phyloP scores from a whole-genome alignment of 345 rosid genomes.

The Euphorbia pulcherrima region DNA sequence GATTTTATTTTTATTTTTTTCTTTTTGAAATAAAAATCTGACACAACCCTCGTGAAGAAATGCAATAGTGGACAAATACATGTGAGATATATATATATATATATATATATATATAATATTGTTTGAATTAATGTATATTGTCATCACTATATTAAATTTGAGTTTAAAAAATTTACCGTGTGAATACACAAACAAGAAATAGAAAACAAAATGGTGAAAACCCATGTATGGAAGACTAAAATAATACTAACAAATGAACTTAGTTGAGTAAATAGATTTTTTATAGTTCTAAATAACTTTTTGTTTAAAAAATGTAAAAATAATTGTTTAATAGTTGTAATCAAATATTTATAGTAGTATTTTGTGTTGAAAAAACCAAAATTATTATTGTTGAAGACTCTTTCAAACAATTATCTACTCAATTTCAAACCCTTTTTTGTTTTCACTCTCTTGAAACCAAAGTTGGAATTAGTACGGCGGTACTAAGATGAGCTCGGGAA shows the following conservation, averaged over 20 bases:
- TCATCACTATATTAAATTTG: no score
- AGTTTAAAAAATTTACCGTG: slow-evolving; percentile 11
- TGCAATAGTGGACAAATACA: slow-evolving; percentile 73
- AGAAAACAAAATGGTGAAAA: slow-evolving; percentile 16
- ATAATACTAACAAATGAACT: no score
- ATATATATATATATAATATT: not conserved
- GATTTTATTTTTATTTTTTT: slow-evolving; percentile 13
- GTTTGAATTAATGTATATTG: not conserved
- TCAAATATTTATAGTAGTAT: no score
- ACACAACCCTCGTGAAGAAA: slow-evolving; percentile 85
- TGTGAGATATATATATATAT: slow-evolving; percentile 36
- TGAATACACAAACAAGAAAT: slow-evolving; percentile 21
- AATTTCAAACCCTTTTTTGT: slow-evolving; percentile 9
- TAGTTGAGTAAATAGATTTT: no score
- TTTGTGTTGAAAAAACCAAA: no score
- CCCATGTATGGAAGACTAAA: slow-evolving; percentile 1
- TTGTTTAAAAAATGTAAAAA: no score
- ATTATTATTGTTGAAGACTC: no score
- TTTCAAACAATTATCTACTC: no score
- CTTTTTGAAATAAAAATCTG: slow-evolving; percentile 47
- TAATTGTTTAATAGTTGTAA: no score
- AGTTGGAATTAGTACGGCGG: not conserved
- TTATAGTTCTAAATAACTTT: no score
- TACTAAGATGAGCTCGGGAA: no score
- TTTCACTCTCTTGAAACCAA: not conserved